These are phyloP conservation scores for Aspergillus taichungensis DNA, from an alignment of 495 filamentous ascomycete species.

Conservation along the genomic window DNA sequence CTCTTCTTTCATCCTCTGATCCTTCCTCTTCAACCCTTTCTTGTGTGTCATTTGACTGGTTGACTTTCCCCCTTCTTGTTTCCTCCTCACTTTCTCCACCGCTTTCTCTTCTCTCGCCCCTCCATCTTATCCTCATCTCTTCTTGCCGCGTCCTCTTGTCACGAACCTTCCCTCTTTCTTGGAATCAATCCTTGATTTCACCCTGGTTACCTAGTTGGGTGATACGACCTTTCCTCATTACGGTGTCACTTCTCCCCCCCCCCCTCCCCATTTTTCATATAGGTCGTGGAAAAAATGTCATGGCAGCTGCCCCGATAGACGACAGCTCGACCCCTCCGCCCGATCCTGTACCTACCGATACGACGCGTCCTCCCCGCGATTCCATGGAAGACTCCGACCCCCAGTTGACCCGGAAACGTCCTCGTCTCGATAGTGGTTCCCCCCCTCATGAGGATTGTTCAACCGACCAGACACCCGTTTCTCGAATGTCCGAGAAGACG, in stretches of 20 bases:
- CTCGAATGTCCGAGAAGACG: slow-evolving; percentile 11
- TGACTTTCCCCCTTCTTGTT: no score
- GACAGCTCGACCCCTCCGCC: slow-evolving; percentile 37
- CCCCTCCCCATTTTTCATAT: neutral
- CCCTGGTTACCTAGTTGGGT: no score
- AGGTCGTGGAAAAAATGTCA: slow-evolving; percentile 33
- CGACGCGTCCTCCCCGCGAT: slow-evolving; percentile 28
- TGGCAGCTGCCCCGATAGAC: slow-evolving; percentile 43
- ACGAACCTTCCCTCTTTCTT: no score
- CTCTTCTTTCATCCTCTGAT: neutral
- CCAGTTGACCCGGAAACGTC: slow-evolving; percentile 51
- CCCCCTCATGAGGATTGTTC: slow-evolving; percentile 38
- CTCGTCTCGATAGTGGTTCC: slow-evolving; percentile 51
- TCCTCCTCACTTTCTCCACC: no score
- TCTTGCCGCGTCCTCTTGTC: no score
- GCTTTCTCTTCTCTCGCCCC: no score
- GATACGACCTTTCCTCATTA: no score
- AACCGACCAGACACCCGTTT: slow-evolving; percentile 22
- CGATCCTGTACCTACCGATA: slow-evolving; percentile 25
- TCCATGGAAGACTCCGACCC: slow-evolving; percentile 49
- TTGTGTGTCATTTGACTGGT: neutral
- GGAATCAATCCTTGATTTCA: no score
- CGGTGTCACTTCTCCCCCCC: neutral
- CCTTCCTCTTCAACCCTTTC: neutral
- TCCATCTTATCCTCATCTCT: no score